Conservation (phyloP, 306 rosid species). For the Corylus heterophylla region DNA sequence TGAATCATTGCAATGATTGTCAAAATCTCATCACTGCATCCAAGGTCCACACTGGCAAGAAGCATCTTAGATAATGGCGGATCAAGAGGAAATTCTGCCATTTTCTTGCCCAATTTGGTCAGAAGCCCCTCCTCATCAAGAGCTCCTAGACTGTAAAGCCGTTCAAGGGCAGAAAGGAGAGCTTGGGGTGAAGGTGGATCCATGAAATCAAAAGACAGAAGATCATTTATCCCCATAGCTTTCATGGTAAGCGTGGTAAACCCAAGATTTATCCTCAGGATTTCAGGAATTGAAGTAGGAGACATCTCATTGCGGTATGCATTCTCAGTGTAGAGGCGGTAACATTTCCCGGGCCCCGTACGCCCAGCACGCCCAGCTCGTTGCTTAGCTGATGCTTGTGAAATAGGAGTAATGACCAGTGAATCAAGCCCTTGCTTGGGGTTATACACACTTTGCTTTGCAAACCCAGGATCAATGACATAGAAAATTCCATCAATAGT, state of each 20-base stretch:
- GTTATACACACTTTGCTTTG: slow-evolving; percentile 87
- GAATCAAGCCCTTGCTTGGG: slow-evolving; percentile 83
- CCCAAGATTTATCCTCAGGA: slow-evolving; percentile 79
- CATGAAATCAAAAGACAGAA: slow-evolving; percentile 78
- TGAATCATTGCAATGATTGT: too few relatives aligned
- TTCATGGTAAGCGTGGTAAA: slow-evolving; percentile 68
- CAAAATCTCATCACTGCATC: too few relatives aligned
- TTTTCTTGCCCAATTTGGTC: slow-evolving; percentile 84
- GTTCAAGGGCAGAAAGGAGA: slow-evolving; percentile 78
- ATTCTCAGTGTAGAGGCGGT: slow-evolving; percentile 73
- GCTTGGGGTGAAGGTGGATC: slow-evolving; percentile 91
- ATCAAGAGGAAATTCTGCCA: slow-evolving; percentile 89
- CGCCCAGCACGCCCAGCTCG: slow-evolving; percentile 90
- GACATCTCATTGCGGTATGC: slow-evolving; percentile 87
- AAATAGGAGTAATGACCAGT: slow-evolving; percentile 78
- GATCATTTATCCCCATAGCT: slow-evolving; percentile 85
- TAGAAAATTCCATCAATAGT: slow-evolving; percentile 85
- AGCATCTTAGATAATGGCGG: slow-evolving; percentile 89
- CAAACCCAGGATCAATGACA: slow-evolving; percentile 85
- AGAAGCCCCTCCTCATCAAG: slow-evolving; percentile 83
- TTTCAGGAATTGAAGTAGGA: slow-evolving; percentile 73
- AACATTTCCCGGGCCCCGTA: slow-evolving; percentile 81
- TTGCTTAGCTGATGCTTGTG: slow-evolving; percentile 90
- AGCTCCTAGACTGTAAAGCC: slow-evolving; percentile 81
- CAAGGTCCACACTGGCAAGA: slow-evolving; percentile 83